Evolutionary conservation across 2,329 filamentous ascomycete species (phyloP).

Genomic region (Ophiosphaerella korrae): DNA sequence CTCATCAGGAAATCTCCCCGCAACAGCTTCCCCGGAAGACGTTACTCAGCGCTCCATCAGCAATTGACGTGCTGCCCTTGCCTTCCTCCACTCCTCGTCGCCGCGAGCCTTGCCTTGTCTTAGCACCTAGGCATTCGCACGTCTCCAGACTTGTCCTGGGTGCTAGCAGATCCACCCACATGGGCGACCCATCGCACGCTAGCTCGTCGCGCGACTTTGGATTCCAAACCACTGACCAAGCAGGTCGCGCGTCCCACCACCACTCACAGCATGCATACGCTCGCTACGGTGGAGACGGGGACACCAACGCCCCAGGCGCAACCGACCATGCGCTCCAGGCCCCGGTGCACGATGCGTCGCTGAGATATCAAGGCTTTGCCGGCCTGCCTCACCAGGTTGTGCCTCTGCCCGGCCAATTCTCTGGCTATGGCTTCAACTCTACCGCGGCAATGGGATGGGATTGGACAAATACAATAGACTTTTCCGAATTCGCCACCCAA

Average conservation of each 20-base stretch:
- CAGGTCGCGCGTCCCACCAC: constrained; percentile 24
- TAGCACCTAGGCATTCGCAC: constrained; percentile 10
- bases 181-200: constrained; percentile 34
- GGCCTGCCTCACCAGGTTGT: constrained; percentile 18
- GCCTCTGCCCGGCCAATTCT: constrained; percentile 21
- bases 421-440: constrained; percentile 27
- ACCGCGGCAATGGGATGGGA: constrained; percentile 43
- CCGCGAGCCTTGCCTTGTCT: constrained; percentile 5
- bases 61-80: constrained; percentile 6
- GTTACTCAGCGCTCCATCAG: constrained; percentile 34
- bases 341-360: constrained; percentile 18
- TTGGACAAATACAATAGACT: constrained; percentile 46
- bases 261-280: constrained; percentile 24
- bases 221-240: constrained; percentile 44
- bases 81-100: background rate
- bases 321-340: constrained; percentile 22
- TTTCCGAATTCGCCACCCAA: constrained; percentile 38
- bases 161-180: constrained; percentile 26
- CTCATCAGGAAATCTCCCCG: constrained; percentile 14
- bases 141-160: constrained; percentile 14
- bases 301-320: constrained; percentile 25
- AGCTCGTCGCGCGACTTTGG: constrained; percentile 34
- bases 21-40: constrained; percentile 6
- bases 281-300: constrained; percentile 32
- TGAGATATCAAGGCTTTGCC: constrained; percentile 25